phyloP scores from a whole-genome alignment of 2,329 filamentous ascomycete species.

The Hypoxylon sp. region DNA sequence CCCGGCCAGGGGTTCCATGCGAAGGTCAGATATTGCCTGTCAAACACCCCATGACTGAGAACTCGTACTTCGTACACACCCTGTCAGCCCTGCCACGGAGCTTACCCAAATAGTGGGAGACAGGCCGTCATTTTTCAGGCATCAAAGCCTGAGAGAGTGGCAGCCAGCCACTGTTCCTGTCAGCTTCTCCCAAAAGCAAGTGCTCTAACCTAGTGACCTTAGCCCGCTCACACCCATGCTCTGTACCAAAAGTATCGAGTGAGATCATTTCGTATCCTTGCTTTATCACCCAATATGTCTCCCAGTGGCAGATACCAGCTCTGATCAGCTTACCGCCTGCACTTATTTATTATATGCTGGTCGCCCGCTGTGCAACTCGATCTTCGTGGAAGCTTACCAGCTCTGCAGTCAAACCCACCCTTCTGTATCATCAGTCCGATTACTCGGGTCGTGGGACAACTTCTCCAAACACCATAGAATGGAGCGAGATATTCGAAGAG shows the following conservation, averaged over 20 bases:
- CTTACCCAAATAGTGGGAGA: slow-evolving; percentile 31
- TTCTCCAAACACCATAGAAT: slow-evolving; percentile 83
- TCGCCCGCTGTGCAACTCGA: slow-evolving; percentile 31
- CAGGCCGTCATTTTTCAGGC: slow-evolving; percentile 29
- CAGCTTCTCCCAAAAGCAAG: slow-evolving; percentile 35
- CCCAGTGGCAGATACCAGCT: slow-evolving; percentile 35
- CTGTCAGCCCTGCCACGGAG: slow-evolving; percentile 44
- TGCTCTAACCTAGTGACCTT: slow-evolving; percentile 32
- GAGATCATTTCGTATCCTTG: slow-evolving; percentile 41
- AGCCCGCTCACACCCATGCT: slow-evolving; percentile 38
- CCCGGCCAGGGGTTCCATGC: slow-evolving; percentile 46
- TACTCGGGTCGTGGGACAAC: slow-evolving; percentile 96
- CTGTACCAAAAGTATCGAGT: slow-evolving; percentile 41
- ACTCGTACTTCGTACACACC: slow-evolving; percentile 22
- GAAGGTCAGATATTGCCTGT: slow-evolving; percentile 46
- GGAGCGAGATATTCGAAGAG: slow-evolving; percentile 81
- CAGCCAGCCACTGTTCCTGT: slow-evolving; percentile 39
- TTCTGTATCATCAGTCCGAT: slow-evolving; percentile 75
- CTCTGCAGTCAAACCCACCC: slow-evolving; percentile 67
- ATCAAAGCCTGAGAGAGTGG: slow-evolving; percentile 26
- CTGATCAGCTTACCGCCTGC: slow-evolving; percentile 23
- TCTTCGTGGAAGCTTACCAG: slow-evolving; percentile 45
- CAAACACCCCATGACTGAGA: slow-evolving; percentile 33
- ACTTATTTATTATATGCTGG: slow-evolving; percentile 34
- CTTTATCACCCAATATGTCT: slow-evolving; percentile 28